Evolutionary conservation across 495 filamentous ascomycete species (phyloP), one percentile per base, ranked within the genome.

Genomic region (Cercophora newfieldiana): DNA sequence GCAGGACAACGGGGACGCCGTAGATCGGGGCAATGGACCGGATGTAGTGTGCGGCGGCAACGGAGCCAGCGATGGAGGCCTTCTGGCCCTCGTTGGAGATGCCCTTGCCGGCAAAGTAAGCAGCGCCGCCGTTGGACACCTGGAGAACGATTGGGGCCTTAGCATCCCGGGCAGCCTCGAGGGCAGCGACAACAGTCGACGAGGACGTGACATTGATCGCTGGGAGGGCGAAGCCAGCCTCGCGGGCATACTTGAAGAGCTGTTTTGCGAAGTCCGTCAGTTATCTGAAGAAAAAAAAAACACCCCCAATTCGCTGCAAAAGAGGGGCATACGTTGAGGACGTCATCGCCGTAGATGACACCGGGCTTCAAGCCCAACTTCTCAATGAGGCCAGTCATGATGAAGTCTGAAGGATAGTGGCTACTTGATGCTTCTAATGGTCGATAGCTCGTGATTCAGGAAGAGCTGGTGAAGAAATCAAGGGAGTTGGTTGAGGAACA

Each of bases 61-160:
- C 82, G 75, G 89, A 84, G 72, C 96, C 95, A 50, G 88, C 87
- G 72, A 98, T 92, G 57, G 93, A 94, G 56, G 94, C 94, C 66
- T 92, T 87, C 66, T 77, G 71, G 49, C 69, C 66, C 48, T 83
- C 82, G 80, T 98, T 97, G 79, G 86, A 82, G 71, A 97, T 88
- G 74, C 93, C 93, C 88, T 97, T 97, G 78, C 93, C 94, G 72
- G 89, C 89, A 77, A 97, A 97, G 87, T 90, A 97, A 69, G 93
- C 93, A 44, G 93, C 90, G 79, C 95, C 95, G 73, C 95, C 94
- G 80, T 97, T 87, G 76, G 55, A 61, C 1, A 64, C 66, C 56
- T 71, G 69, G 14, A 71, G 69, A 28, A 97, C 90, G 80, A 97
- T 88, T 58, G 94, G 93, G 55, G 90, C 85, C 73, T 93, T 94